A percentile compares a stretch with the other conserved stretches of the same genome.
Conservation (phyloP, 257 asterid genomes). For the Gardenia jasminoides region DNA sequence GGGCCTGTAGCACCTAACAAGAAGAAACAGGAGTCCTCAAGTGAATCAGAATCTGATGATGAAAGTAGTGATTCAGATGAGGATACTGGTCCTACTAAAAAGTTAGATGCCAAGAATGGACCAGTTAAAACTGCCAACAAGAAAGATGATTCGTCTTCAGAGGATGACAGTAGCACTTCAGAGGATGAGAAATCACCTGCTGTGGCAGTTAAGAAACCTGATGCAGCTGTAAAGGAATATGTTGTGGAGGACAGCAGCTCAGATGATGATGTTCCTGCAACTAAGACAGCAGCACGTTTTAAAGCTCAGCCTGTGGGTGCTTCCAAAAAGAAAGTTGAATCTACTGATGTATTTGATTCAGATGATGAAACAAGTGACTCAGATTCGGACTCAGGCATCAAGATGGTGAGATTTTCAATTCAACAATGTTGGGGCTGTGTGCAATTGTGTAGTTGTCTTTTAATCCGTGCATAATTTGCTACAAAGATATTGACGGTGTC, state of each 20-base stretch:
- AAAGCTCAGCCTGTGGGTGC: not conserved
- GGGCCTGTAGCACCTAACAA: not conserved
- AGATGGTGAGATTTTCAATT: not conserved
- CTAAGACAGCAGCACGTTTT: constrained; percentile 22
- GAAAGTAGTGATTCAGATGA: constrained; percentile 23
- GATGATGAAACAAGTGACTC: constrained; percentile 20
- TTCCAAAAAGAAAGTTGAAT: constrained; percentile 25
- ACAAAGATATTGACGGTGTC: too few relatives aligned
- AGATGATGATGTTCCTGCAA: constrained; percentile 31
- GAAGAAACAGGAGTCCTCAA: constrained; percentile 19
- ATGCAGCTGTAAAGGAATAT: constrained; percentile 21
- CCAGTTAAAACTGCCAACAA: constrained; percentile 9
- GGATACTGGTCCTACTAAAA: constrained; percentile 19
- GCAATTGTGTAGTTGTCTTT: too few relatives aligned
- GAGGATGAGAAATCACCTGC: constrained; percentile 32
- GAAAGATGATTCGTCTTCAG: constrained; percentile 39
- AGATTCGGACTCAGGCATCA: too few relatives aligned
- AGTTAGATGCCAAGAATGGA: constrained; percentile 19
- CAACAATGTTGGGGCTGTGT: too few relatives aligned
- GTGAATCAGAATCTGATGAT: constrained; percentile 20
- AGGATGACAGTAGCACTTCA: constrained; percentile 31
- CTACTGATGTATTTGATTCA: constrained; percentile 36
- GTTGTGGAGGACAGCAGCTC: constrained; percentile 27
- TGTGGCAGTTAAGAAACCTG: constrained; percentile 24
- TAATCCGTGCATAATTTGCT: too few relatives aligned